phyloP scores from a whole-genome alignment of 2,329 filamentous ascomycete genomes.

The Ophiosphaerella korrae region DNA sequence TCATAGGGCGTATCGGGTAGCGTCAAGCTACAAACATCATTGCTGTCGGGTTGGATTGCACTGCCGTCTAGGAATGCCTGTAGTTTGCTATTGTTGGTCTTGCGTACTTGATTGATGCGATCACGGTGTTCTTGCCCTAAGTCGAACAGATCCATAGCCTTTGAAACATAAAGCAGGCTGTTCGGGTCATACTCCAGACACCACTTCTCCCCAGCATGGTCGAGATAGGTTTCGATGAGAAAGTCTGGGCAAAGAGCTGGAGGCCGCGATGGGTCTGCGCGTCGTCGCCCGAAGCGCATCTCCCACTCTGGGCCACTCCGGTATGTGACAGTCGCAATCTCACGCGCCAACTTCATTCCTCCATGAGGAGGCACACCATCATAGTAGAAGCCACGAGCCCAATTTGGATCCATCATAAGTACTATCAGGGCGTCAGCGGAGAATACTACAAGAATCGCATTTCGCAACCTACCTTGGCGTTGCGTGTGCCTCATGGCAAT shows the following conservation, averaged over 20 bases:
- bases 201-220: conserved; percentile 98
- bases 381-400: conserved; percentile 91
- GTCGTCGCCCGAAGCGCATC: conserved; percentile 83
- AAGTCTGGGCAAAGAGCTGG: conserved; percentile 97
- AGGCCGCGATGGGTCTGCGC: conserved; percentile 83
- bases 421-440: conserved; percentile 54
- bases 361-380: conserved; percentile 85
- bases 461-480: conserved; percentile 64
- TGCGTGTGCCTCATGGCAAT: conserved; percentile 99
- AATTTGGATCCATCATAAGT: conserved; percentile 98
- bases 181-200: conserved; percentile 96
- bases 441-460: neutral
- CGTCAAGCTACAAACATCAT: conserved; percentile 74
- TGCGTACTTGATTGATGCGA: conserved; percentile 66
- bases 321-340: conserved; percentile 98
- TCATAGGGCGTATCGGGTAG: conserved; percentile 84
- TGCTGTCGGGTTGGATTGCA: conserved; percentile 24
- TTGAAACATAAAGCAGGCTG: conserved; percentile 92
- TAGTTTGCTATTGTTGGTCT: conserved; percentile 64
- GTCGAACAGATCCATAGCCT: conserved; percentile 98
- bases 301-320: conserved; percentile 98
- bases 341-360: conserved; percentile 95
- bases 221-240: conserved; percentile 95
- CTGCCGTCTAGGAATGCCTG: conserved; percentile 50
- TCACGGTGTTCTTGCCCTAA: conserved; percentile 74